Percentiles rank a stretch among this genome's conserved stretches.
Evolutionary conservation across 371 early-diverging fungal genomes (phyloP).

Genomic region (Rhizopus delemar): DNA sequence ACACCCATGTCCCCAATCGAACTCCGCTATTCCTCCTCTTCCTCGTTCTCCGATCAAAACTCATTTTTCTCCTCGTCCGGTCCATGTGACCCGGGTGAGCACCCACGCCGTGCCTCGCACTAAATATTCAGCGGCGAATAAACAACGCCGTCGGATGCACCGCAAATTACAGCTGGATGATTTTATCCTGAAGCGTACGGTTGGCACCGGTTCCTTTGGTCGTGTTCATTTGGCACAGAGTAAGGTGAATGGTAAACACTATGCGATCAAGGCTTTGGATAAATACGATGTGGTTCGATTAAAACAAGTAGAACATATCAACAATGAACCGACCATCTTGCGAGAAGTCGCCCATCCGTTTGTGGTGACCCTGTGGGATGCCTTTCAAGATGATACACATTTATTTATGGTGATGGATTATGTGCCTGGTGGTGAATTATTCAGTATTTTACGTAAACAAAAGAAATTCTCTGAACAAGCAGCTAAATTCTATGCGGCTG

Average conservation of each 20-base stretch:
- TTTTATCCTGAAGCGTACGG: slow-evolving; percentile 50
- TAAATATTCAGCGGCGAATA: not conserved
- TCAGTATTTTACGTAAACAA: slow-evolving; percentile 69
- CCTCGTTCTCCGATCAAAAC: slow-evolving; percentile 25
- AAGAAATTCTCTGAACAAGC: slow-evolving; percentile 86
- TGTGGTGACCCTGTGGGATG: slow-evolving; percentile 88
- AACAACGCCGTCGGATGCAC: slow-evolving; percentile 20
- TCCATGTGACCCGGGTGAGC: slow-evolving; percentile 21
- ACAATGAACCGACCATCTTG: slow-evolving; percentile 87
- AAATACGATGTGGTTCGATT: slow-evolving; percentile 93
- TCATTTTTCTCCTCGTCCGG: slow-evolving; percentile 18
- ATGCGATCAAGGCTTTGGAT: slow-evolving; percentile 90
- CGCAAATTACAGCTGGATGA: slow-evolving; percentile 33
- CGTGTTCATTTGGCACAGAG: slow-evolving; percentile 65
- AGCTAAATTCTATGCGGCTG: slow-evolving; percentile 81
- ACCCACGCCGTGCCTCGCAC: slow-evolving; percentile 26
- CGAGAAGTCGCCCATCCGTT: slow-evolving; percentile 84
- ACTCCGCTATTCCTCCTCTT: slow-evolving; percentile 5
- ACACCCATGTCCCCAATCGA: slow-evolving; percentile 8
- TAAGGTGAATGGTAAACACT: slow-evolving; percentile 53
- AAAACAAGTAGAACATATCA: slow-evolving; percentile 90
- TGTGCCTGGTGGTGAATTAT: slow-evolving; percentile 94
- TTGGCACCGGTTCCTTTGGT: slow-evolving; percentile 75
- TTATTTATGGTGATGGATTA: slow-evolving; percentile 97
- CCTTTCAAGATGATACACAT: slow-evolving; percentile 88